phyloP scores from a whole-genome alignment of 768 basidiomycete species.

The Hydnomerulius pinastri region DNA sequence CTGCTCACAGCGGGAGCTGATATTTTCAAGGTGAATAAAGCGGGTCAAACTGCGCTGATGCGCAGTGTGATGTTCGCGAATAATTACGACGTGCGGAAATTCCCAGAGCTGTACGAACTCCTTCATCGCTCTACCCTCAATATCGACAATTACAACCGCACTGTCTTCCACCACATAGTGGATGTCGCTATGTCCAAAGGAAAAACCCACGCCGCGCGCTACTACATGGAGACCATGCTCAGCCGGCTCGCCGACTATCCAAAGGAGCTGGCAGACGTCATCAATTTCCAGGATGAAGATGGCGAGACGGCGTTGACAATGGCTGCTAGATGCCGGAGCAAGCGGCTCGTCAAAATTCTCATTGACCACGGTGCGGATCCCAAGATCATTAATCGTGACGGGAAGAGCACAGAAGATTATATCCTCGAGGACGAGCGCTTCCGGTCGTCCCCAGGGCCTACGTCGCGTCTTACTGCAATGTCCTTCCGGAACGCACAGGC shows the following conservation, averaged over 20 bases:
- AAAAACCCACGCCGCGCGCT: constrained; percentile 95
- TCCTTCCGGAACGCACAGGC: constrained; percentile 74
- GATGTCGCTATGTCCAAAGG: constrained; percentile 97
- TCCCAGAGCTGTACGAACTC: constrained; percentile 95
- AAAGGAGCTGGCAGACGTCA: constrained; percentile 93
- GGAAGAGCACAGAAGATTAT: constrained; percentile 97
- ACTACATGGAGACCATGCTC: constrained; percentile 98
- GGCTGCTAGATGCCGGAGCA: constrained; percentile 93
- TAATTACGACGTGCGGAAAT: constrained; percentile 99
- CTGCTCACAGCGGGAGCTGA: constrained; percentile 93
- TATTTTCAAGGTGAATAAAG: constrained; percentile 94
- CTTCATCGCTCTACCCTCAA: constrained; percentile 98
- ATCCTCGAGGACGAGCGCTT: constrained; percentile 98
- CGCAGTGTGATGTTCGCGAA: constrained; percentile 99
- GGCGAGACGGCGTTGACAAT: constrained; percentile 97
- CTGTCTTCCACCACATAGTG: constrained; percentile 97
- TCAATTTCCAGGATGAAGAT: constrained; percentile 99
- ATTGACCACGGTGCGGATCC: constrained; percentile 97
- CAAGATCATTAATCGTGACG: constrained; percentile 90
- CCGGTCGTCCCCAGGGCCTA: constrained; percentile 83
- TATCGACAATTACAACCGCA: constrained; percentile 96
- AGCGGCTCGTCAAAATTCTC: constrained; percentile 91
- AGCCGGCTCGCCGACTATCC: constrained; percentile 88
- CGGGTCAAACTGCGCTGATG: constrained; percentile 97
- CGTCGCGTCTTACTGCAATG: constrained; percentile 66